These are phyloP conservation scores for Pleurotus salmoneostramineus DNA, from an alignment of 768 basidiomycete species.

Conservation along the genomic window DNA sequence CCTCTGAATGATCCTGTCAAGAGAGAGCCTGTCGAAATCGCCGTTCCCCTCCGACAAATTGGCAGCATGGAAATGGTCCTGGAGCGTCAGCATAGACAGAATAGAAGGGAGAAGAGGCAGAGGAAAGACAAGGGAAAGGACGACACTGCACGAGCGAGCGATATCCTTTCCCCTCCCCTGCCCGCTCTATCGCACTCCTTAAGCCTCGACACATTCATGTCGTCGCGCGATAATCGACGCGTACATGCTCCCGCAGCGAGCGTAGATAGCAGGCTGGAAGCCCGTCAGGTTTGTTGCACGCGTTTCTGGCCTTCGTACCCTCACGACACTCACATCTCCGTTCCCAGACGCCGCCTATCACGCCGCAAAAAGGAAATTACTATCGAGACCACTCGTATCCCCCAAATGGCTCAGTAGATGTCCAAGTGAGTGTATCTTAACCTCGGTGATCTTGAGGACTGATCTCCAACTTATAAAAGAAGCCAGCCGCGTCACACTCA, in stretches of 20 bases:
- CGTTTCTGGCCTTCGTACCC: slow-evolving; percentile 12
- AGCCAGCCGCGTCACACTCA: background rate
- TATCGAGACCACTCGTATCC: slow-evolving; percentile 44
- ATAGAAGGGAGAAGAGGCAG: slow-evolving; percentile 46
- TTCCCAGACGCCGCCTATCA: slow-evolving; percentile 30
- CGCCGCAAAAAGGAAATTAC: slow-evolving; percentile 59
- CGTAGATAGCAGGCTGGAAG: slow-evolving; percentile 17
- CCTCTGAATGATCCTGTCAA: slow-evolving; percentile 62
- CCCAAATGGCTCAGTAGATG: background rate
- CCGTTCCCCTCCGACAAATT: slow-evolving; percentile 50
- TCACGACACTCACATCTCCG: background rate
- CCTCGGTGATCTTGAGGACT: background rate
- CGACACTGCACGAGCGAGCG: slow-evolving; percentile 22
- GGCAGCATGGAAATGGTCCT: slow-evolving; percentile 78
- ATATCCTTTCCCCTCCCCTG: slow-evolving; percentile 45
- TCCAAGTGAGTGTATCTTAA: background rate
- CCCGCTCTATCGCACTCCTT: slow-evolving; percentile 43
- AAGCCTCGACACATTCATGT: slow-evolving; percentile 45
- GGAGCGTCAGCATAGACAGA: slow-evolving; percentile 65
- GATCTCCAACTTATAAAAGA: background rate
- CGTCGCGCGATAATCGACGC: slow-evolving; percentile 53
- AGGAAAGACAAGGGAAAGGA: slow-evolving; percentile 48
- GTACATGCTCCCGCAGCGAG: slow-evolving; percentile 27
- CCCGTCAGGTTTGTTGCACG: slow-evolving; percentile 37
- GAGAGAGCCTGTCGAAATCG: slow-evolving; percentile 49